Evolutionary conservation across 495 filamentous ascomycete species (phyloP), one percentile per base, ranked within the genome.

Genomic region (Penicillium ochrochloron): DNA sequence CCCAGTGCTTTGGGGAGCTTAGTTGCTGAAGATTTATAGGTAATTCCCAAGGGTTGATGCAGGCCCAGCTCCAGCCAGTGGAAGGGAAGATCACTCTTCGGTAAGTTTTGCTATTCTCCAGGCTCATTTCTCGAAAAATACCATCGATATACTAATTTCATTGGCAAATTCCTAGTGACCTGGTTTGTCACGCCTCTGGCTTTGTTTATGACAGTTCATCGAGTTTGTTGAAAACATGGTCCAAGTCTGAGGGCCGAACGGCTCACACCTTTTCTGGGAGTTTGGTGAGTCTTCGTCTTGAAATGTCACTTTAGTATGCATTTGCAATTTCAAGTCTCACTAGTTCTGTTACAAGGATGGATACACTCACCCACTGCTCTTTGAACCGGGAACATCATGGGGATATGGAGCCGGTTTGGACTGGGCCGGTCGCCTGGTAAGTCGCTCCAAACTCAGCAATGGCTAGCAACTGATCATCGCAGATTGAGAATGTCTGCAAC

Each of bases 381-480:
- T 75, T 63, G 73, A 83, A 41, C 83, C 83, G 0, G 82, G 80
- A 3, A 76, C 73, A 5, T 69, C 65, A 17, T 86, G 76, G 83
- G 59, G 50, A 11, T 86, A 85, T 56, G 73, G 81, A 27, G 60
- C 65, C 5, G 72, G 77, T 5, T 56, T 83, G 2, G 82, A 85
- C 61, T 84, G 82, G 82, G 78, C 79, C 1, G 79, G 83, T 9
- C 67, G 68, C 23, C 34, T 80, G 19, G 64, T 85, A 37, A 42
- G 46, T 35, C 31, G 11, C 7, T 33, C 34, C 11, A 10, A 27
- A 14, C 10, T 11, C 5, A 19, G 31, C 9, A 9, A 48, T 5
- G 27, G 25, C 2, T 27, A 39, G 50, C 19, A 31, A 31, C 19
- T 10, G 12, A 27, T 5, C 9, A 3, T 7, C 21, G 12, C 19